A percentile compares a stretch with the other conserved stretches of the same genome.
Conservation (phyloP, 2,329 filamentous ascomycete species). For the Colletotrichum zoysiae region DNA sequence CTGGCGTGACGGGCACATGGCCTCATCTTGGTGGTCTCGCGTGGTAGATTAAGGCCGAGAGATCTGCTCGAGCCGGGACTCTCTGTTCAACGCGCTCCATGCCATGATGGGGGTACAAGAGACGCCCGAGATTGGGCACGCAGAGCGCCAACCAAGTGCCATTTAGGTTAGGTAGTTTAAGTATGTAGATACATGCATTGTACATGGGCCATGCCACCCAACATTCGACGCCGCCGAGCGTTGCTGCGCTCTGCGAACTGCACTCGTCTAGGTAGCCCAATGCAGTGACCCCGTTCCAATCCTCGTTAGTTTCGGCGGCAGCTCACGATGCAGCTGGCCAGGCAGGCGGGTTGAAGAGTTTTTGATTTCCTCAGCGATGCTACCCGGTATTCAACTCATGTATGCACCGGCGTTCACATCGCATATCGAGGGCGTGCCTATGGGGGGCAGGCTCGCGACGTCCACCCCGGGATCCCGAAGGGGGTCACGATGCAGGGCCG, state of each 20-base stretch:
- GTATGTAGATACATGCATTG: neutral
- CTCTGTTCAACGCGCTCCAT: conserved; percentile 6
- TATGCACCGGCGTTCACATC: conserved; percentile 11
- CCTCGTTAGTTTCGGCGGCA: conserved; percentile 37
- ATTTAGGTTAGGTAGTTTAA: neutral
- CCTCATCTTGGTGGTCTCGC: conserved; percentile 35
- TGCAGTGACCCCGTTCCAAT: conserved; percentile 33
- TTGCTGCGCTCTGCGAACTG: conserved; percentile 2
- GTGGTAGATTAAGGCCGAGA: conserved; percentile 38
- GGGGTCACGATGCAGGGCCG: neutral
- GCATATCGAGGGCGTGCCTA: neutral
- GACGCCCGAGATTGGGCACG: neutral
- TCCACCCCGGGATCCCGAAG: neutral
- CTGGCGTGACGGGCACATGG: conserved; percentile 38
- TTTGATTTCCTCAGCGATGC: conserved; percentile 8
- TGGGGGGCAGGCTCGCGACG: neutral
- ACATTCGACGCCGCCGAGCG: conserved; percentile 19
- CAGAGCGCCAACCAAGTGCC: neutral
- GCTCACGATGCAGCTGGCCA: conserved; percentile 32
- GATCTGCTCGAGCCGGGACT: conserved; percentile 22
- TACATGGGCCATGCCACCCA: neutral
- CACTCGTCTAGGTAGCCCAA: conserved; percentile 35
- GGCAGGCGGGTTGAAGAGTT: conserved; percentile 13
- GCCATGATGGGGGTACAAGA: neutral
- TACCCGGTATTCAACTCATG: neutral